A percentile compares a stretch with the other conserved stretches of the same genome.
These are phyloP conservation scores for Ballota nigra DNA, from an alignment of 257 asterid species.

Conservation along the genomic window DNA sequence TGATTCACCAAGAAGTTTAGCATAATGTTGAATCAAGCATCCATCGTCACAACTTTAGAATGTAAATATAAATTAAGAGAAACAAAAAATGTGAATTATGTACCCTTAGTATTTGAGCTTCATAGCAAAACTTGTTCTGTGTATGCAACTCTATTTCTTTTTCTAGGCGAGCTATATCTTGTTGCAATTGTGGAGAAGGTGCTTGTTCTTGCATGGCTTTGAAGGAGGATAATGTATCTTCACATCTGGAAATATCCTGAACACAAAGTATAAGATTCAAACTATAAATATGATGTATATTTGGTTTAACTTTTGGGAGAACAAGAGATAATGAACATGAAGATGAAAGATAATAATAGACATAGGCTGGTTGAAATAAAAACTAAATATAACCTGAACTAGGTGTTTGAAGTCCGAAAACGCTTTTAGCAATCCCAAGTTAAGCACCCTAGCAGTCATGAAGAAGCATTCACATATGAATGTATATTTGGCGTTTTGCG, in stretches of 20 bases:
- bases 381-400: slow-evolving; percentile 63
- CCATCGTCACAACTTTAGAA: neutral
- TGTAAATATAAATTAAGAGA: neutral
- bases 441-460: slow-evolving; percentile 96
- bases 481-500: slow-evolving; percentile 63
- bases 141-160: slow-evolving; percentile 72
- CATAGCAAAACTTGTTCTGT: slow-evolving; percentile 88
- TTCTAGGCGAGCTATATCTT: slow-evolving; percentile 75
- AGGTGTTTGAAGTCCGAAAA: slow-evolving; percentile 94
- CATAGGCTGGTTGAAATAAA: neutral
- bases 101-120: slow-evolving; percentile 98
- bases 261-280: slow-evolving; percentile 24
- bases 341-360: neutral
- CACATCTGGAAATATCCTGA: slow-evolving; percentile 90
- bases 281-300: neutral
- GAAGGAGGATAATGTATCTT: slow-evolving; percentile 72
- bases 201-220: slow-evolving; percentile 78
- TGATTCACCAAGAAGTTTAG: slow-evolving; percentile 10
- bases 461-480: slow-evolving; percentile 98
- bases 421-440: slow-evolving; percentile 90
- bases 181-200: slow-evolving; percentile 76
- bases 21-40: slow-evolving; percentile 9
- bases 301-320: neutral
- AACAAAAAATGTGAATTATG: neutral
- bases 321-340: neutral